Base-by-base conservation (phyloP, 1,284 basidiomycete genomes). In the Vanrija sp. region DNA sequence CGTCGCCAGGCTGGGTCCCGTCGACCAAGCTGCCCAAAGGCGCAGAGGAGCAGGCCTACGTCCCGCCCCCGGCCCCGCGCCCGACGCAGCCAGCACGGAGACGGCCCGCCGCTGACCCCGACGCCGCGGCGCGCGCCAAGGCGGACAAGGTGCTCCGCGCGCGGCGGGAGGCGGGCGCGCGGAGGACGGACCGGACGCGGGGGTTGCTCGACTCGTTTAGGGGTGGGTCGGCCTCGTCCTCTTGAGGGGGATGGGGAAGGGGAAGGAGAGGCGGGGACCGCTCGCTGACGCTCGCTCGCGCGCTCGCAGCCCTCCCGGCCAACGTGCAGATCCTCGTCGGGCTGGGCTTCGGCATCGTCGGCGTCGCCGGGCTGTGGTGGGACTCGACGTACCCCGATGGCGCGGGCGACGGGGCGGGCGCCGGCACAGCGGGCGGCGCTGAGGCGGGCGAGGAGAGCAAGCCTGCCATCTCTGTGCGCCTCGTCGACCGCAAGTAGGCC, bases 291-390 rank as follows among this genome's bases (percentile, higher is more conserved):
- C 20, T n/a, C 16, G 22, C 25, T 46, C 12, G 20, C 45, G n/a
- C 31, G 3, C 2, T 41, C 41, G 10, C 50, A 59, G 57, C 50
- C 22, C 53, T 59, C 14, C 8, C 47, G 19, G 35, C 57, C 10
- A 53, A 53, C 51, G 41, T 49, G 20, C 49, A 54, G 15, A 53
- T 56, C 38, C 15, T 45, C 4, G 31, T 59, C 31, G 57, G 57
- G 18, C 6, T 50, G 20, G 35, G 16, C 4, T 16, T 59, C 31
- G 50, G 38, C 19, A 31, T 47, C 27, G 24, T 46, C n/a, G 57
- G 46, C 36, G 6, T 55, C 15, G 44, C 22, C 7, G 43, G 47
- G n/a, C 38, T 53, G 18, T 45, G 18, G 23, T 36, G 36, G 14
- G 57, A 59, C 51, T 22, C 19, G 20, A 35, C 45, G 18, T 41